These are phyloP conservation scores for Pythium rishiriense DNA, from an alignment of 352 stramenopile genomes.

Conservation along the genomic window DNA sequence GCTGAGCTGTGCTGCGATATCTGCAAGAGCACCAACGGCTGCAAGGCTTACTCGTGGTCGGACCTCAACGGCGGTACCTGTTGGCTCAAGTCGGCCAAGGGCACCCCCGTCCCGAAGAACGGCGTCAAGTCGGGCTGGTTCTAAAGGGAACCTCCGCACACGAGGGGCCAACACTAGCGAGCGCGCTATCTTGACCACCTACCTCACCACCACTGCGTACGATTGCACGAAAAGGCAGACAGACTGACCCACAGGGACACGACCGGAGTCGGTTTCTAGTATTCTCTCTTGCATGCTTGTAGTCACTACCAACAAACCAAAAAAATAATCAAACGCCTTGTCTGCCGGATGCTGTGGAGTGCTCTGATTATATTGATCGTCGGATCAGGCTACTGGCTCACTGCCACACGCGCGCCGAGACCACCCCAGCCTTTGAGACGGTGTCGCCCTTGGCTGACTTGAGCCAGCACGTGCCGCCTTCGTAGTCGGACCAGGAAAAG, in stretches of 20 bases:
- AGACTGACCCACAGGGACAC: neutral
- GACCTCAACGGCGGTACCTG: conserved; percentile 51
- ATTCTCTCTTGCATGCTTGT: neutral
- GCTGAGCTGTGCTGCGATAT: conserved; percentile 14
- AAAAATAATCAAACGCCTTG: no score
- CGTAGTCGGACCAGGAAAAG: neutral
- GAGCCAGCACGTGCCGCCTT: neutral
- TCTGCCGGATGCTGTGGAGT: no score
- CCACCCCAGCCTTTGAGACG: neutral
- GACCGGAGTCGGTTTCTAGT: neutral
- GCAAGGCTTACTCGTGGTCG: conserved; percentile 35
- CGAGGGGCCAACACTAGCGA: conserved; percentile 4
- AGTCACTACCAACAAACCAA: no score
- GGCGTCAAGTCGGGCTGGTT: conserved; percentile 7
- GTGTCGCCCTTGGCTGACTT: neutral
- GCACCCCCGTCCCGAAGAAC: neutral
- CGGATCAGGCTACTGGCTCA: no score
- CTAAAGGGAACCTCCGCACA: neutral
- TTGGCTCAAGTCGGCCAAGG: conserved; percentile 46
- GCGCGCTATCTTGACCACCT: conserved; percentile 32
- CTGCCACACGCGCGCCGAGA: no score
- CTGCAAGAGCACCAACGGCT: neutral
- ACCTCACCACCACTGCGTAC: neutral
- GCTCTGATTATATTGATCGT: no score
- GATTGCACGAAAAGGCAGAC: neutral